Base-by-base conservation (phyloP, 495 filamentous ascomycete species). In the Penicillium longicatenatum region DNA sequence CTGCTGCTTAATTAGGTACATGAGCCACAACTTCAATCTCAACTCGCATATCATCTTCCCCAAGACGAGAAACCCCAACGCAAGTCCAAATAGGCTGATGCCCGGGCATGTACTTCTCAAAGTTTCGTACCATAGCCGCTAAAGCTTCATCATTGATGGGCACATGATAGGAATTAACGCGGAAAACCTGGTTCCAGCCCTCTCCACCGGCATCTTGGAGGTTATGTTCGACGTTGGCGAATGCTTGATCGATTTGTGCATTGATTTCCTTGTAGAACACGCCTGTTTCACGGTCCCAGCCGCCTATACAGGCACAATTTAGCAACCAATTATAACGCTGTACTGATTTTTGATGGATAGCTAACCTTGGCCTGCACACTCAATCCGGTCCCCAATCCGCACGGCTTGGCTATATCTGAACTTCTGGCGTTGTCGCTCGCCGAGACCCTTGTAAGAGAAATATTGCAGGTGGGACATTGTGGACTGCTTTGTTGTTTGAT, bases 141-240 rank as follows among this genome's bases (percentile, higher is more conserved):
- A 81, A 16, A 10, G 69, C 64, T 49, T 78, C 72, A 24, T 74
- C 56, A 48, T 79, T 74, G 17, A 82, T 66, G 0, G 65, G 62
- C 6, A 73, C 58, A 52, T 78, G 75, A 52, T 86, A 85, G 3
- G 73, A 74, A 24, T 72, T 75, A 9, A 84, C 72, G 2, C 70
- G 68, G 65, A 70, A 85, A 10, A 84, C 84, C 63, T 86, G 81
- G 10, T 62, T 62, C 83, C 84, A 84, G n/a, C 82, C 82, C 46
- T 80, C 77, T 0, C 82, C 80, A 3, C 83, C 83, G 4, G 81
- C 82, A 29, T 75, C 35, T 49, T 74, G 75, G 24, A 84, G 64
- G 26, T 64, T 69, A 1, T 67, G 55, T 4, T 85, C 76, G 19
- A 86, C 74, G 54, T 84, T 86, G 1, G 62, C 69, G 63, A 86